These are phyloP conservation scores for Fusarium multiceps DNA, from an alignment of 2,329 filamentous ascomycete species.

Conservation along the genomic window DNA sequence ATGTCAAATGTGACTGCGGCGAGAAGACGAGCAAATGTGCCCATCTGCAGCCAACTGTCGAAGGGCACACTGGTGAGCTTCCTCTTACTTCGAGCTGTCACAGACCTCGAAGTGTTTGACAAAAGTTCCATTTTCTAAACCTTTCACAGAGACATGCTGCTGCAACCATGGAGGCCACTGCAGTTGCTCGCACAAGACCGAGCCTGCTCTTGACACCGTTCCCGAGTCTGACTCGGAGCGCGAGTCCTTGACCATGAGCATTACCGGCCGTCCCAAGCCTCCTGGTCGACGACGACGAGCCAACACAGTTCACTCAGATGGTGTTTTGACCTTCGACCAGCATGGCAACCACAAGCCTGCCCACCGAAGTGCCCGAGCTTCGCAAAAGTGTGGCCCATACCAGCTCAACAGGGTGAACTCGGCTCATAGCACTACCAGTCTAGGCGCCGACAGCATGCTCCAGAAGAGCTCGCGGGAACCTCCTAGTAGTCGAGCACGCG, in stretches of 20 bases:
- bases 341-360: constrained; percentile 73
- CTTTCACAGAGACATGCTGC: constrained; percentile 70
- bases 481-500: constrained; percentile 51
- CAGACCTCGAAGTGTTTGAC: constrained; percentile 11
- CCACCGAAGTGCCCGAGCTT: constrained; percentile 69
- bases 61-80: constrained; percentile 69
- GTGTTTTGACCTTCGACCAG: constrained; percentile 68
- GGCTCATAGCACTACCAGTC: constrained; percentile 63
- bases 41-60: constrained; percentile 67
- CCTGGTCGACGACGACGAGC: constrained; percentile 65
- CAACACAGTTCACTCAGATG: constrained; percentile 71
- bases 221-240: constrained; percentile 71
- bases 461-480: constrained; percentile 53
- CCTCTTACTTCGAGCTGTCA: constrained; percentile 16
- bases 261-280: constrained; percentile 54
- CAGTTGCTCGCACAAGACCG: constrained; percentile 73
- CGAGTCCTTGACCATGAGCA: constrained; percentile 49
- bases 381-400: constrained; percentile 72
- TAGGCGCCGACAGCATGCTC: constrained; percentile 57
- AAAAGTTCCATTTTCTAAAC: constrained; percentile 31
- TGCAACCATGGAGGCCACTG: constrained; percentile 77
- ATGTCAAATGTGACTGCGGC: constrained; percentile 96
- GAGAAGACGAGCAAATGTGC: constrained; percentile 84
- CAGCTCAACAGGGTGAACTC: constrained; percentile 69
- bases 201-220: constrained; percentile 69